Base-by-base conservation (phyloP, 257 asterid species). In the Gentiana dahurica region DNA sequence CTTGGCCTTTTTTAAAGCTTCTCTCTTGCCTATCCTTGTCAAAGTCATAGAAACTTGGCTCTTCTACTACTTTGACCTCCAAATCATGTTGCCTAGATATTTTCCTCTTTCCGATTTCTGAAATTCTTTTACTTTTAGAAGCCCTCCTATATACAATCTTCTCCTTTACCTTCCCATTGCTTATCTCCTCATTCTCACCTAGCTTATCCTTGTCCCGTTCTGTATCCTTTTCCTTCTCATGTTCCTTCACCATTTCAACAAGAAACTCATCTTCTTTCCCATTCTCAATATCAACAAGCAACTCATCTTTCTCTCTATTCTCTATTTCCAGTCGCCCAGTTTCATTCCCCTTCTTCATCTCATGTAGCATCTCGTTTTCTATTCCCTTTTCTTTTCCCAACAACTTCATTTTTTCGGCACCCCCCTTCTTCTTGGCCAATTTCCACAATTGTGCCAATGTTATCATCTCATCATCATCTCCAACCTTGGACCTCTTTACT, bases 1-100 rank as follows among this genome's bases (percentile, higher is more conserved):
- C 86, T 62, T 91, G 98, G 37, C 96, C 96, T 77, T 73, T 79
- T 86, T 77, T 83, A 51, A 87, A 83, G 71, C 79, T 79, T 72
- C 74, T 87, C 70, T 50, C 93, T 35, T 34, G 71, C 75, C 95
- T 82, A 60, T 79, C 94, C 80, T 68, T 70, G 66, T 75, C 88
- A 48, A 90, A 90, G 70, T 90, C 85, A 62, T 84, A 77, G 62
- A 84, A 85, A 64, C 76, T 83, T 6, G 84, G 79, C 74, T 75
- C 81, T 60, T 79, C 82, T 57, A 70, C 76, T 0, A 76, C 68
- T 74, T 67, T 68, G 34, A 80, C 67, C 71, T 79, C 88, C 72
- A 76, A 46, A 61, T 50, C 68, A 58, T 61, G 74, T 34, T 57
- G 68, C 55, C 71, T 66, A 44, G 70, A 56, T 5, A 49, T 53